A percentile compares a stretch with the other conserved stretches of the same genome.
Conservation (phyloP, 495 filamentous ascomycete genomes). For the Hypoxylon intermedium region DNA sequence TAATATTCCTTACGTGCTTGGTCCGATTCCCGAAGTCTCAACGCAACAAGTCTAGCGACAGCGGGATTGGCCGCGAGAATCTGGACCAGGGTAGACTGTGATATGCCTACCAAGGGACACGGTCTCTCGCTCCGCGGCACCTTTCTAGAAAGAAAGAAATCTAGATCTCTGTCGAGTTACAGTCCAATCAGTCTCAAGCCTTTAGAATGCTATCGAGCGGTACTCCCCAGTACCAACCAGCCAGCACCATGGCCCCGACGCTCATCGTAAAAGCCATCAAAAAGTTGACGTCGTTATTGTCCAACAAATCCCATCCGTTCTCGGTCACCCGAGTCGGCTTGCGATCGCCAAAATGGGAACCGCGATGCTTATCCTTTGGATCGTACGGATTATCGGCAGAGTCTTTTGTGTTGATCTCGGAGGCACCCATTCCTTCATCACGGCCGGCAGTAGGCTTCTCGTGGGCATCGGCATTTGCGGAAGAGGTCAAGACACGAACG, state of each 20-base stretch:
- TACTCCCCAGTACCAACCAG: constrained; percentile 59
- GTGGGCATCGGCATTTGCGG: constrained; percentile 23
- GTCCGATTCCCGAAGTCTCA: background rate
- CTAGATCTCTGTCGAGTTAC: no score
- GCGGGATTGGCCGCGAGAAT: no score
- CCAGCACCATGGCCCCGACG: constrained; percentile 73
- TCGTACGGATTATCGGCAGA: constrained; percentile 47
- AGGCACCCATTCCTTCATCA: constrained; percentile 45
- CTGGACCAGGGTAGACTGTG: no score
- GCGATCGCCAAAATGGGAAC: constrained; percentile 58
- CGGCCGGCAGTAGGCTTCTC: constrained; percentile 42
- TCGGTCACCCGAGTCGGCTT: constrained; percentile 75
- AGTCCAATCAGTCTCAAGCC: constrained; percentile 26
- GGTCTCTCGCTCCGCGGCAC: no score
- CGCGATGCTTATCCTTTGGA: constrained; percentile 50
- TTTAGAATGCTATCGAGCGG: constrained; percentile 50
- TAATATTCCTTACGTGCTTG: background rate
- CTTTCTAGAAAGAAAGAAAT: no score
- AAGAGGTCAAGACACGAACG: constrained; percentile 68
- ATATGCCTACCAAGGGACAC: background rate
- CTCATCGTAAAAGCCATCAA: constrained; percentile 87
- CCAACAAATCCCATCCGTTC: constrained; percentile 76
- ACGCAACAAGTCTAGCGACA: no score
- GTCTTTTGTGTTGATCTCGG: constrained; percentile 31
- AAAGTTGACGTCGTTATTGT: constrained; percentile 94